A percentile compares a stretch with the other conserved stretches of the same genome.
These are phyloP conservation scores for Xylaria sp. DNA, from an alignment of 2,329 filamentous ascomycete species.

Conservation along the genomic window DNA sequence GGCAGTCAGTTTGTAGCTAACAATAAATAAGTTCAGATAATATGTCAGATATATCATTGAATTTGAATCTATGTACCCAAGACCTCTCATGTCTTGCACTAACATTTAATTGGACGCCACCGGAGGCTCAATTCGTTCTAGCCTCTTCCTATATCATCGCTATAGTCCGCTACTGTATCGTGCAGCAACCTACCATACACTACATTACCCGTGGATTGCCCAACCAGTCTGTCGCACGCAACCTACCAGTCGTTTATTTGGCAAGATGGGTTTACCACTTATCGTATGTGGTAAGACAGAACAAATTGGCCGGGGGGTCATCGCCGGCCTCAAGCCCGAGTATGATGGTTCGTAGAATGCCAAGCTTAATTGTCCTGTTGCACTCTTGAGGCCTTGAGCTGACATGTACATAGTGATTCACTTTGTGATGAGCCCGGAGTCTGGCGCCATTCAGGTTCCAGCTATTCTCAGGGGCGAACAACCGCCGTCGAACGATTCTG, in stretches of 20 bases:
- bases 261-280: constrained; percentile 35
- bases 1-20: not conserved
- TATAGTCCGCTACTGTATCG: too few species aligned
- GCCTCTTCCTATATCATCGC: too few species aligned
- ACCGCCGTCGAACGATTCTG: constrained; percentile 29
- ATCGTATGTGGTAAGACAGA: constrained; percentile 43
- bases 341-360: constrained; percentile 38
- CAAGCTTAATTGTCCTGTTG: not conserved
- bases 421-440: constrained; percentile 39
- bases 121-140: too few species aligned
- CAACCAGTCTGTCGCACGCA: not conserved
- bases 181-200: too few species aligned
- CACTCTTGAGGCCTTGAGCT: not conserved
- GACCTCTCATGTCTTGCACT: too few species aligned
- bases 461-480: constrained; percentile 35
- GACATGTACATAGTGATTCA: constrained; percentile 37
- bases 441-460: constrained; percentile 34
- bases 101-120: too few species aligned
- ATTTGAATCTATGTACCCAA: too few species aligned
- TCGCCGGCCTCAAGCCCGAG: constrained; percentile 41
- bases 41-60: too few species aligned
- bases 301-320: constrained; percentile 36
- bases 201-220: too few species aligned
- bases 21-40: not conserved
- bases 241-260: not conserved